Conservation (phyloP, 306 rosid species). For the Nissolia schottii region DNA sequence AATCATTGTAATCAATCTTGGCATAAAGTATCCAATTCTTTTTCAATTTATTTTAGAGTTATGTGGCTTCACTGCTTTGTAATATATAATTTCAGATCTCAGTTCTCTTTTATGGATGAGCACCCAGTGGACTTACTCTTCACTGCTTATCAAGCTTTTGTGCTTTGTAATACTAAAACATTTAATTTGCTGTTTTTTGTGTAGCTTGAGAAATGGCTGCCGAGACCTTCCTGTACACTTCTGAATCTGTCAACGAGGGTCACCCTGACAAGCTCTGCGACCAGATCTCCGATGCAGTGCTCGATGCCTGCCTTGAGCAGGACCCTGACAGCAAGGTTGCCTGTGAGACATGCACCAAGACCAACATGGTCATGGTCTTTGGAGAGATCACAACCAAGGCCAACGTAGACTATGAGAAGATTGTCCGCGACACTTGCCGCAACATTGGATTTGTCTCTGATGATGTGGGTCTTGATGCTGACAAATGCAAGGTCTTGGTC, state of each 20-base stretch:
- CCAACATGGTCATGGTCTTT: slow-evolving; percentile 98
- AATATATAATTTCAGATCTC: not conserved
- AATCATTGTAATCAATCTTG: not conserved
- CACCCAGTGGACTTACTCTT: not conserved
- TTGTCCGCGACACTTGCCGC: slow-evolving; percentile 95
- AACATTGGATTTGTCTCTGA: slow-evolving; percentile 80
- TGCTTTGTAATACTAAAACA: slow-evolving; percentile 4
- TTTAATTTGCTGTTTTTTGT: slow-evolving; percentile 14
- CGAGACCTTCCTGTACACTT: slow-evolving; percentile 92
- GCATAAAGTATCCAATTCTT: not conserved
- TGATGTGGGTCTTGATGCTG: slow-evolving; percentile 98
- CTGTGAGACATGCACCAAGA: slow-evolving; percentile 98
- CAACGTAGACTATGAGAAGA: slow-evolving; percentile 89
- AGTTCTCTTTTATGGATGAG: not conserved
- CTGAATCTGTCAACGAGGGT: slow-evolving; percentile 98
- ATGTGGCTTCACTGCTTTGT: not conserved
- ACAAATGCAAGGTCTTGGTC: slow-evolving; percentile 96
- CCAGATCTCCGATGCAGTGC: slow-evolving; percentile 99
- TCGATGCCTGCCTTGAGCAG: slow-evolving; percentile 93
- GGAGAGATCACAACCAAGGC: slow-evolving; percentile 99
- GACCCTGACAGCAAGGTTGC: slow-evolving; percentile 99
- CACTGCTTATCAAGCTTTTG: not conserved
- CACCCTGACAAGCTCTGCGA: slow-evolving; percentile 99
- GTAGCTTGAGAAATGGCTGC: slow-evolving; percentile 73
- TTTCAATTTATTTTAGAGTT: not conserved